Percentiles rank a stretch among this genome's conserved stretches.
These are phyloP conservation scores for Fusarium equiseti DNA, from an alignment of 2,329 filamentous ascomycete genomes.

Conservation along the genomic window DNA sequence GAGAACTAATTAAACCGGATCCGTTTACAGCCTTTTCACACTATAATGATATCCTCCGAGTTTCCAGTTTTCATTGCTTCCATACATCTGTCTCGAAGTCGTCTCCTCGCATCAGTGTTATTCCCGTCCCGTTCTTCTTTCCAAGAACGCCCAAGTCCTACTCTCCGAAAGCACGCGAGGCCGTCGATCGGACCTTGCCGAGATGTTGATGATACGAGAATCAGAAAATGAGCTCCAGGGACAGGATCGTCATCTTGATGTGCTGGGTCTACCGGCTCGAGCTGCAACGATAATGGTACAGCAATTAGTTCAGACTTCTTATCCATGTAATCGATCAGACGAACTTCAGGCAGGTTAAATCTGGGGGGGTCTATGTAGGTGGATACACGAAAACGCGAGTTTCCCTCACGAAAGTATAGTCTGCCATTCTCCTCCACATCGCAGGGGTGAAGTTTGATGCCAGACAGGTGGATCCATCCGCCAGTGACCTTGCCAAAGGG, in stretches of 20 bases:
- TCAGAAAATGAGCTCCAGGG: not conserved
- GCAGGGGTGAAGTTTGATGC: not conserved
- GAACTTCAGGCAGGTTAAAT: not conserved
- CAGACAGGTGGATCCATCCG: not conserved
- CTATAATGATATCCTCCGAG: not conserved
- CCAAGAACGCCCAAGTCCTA: not conserved
- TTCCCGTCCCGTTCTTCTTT: fast-evolving
- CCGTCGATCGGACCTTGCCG: fast-evolving
- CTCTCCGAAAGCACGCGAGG: not conserved
- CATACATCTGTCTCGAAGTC: not conserved
- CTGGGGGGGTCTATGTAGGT: fast-evolving
- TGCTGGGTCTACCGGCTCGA: not conserved
- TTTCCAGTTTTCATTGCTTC: not conserved
- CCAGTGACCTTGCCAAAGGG: not conserved
- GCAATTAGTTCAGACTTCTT: not conserved
- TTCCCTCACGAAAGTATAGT: fast-evolving
- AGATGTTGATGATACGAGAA: not conserved
- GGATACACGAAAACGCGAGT: fast-evolving
- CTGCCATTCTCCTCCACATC: fast-evolving
- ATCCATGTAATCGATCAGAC: fast-evolving
- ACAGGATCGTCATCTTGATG: fast-evolving
- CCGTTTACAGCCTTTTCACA: not conserved
- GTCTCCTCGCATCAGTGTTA: not conserved
- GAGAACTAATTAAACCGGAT: fast-evolving
- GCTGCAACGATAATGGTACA: not conserved